Conservation (phyloP, 345 rosid species). For the Acer negundo region DNA sequence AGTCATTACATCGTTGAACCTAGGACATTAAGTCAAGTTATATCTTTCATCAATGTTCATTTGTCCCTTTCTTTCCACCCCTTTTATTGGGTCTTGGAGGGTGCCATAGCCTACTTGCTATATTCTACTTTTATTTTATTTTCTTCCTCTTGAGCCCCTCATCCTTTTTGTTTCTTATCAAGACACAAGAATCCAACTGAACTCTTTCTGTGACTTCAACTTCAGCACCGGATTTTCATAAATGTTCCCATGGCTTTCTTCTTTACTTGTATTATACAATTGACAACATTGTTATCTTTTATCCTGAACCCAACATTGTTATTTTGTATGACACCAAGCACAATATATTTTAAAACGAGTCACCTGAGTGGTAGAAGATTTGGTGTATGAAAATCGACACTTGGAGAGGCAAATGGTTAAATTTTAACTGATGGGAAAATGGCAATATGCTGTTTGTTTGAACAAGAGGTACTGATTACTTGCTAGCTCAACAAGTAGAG, state of each 20-base stretch:
- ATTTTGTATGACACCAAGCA: not conserved
- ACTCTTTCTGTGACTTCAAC: not conserved
- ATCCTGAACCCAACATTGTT: too few species aligned
- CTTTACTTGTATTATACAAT: too few species aligned
- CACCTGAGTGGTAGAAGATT: too few species aligned
- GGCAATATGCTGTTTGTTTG: too few species aligned
- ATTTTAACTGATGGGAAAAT: too few species aligned
- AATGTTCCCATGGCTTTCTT: too few species aligned
- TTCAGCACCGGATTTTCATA: not conserved
- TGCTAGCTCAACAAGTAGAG: too few species aligned
- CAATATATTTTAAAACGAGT: not conserved
- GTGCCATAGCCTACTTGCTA: not conserved
- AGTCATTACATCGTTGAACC: not conserved
- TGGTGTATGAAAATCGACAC: too few species aligned
- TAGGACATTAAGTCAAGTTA: not conserved
- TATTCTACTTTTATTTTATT: not conserved
- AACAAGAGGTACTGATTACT: too few species aligned
- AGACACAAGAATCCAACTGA: constrained; percentile 1
- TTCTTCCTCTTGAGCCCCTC: not conserved
- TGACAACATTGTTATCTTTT: too few species aligned
- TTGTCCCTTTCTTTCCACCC: not conserved
- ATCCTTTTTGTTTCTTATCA: not conserved
- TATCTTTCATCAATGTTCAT: not conserved
- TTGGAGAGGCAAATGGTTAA: too few species aligned
- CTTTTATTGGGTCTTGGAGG: not conserved